phyloP scores from a whole-genome alignment of 176 grass and related monocot genomes.

The Musa acuminata region DNA sequence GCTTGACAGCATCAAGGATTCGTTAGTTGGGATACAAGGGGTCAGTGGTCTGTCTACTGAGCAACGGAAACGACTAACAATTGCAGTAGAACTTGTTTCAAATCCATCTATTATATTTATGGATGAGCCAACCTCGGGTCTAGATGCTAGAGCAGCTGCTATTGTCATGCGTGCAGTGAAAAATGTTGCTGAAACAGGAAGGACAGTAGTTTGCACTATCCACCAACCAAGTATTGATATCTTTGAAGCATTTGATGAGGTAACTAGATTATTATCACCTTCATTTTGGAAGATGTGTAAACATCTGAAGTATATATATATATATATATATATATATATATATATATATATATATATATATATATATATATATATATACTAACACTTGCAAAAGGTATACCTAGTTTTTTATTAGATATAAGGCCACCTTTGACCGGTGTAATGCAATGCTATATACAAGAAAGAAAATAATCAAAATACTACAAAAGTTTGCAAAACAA shows the following conservation, averaged over 20 bases:
- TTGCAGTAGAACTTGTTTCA: constrained; percentile 66
- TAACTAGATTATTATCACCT: constrained; percentile 5
- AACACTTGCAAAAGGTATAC: too few species aligned
- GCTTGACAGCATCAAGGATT: constrained; percentile 54
- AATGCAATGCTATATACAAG: too few species aligned
- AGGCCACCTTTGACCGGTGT: too few species aligned
- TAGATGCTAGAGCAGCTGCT: constrained; percentile 58
- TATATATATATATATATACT: too few species aligned
- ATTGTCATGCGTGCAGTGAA: constrained; percentile 69
- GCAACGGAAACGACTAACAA: constrained; percentile 59
- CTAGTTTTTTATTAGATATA: too few species aligned
- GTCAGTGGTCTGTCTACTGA: constrained; percentile 54
- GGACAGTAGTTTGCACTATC: constrained; percentile 75
- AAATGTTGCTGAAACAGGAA: constrained; percentile 61
- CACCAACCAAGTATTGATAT: constrained; percentile 72
- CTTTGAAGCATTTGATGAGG: constrained; percentile 79
- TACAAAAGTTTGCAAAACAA: too few species aligned
- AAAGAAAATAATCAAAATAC: too few species aligned
- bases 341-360: too few species aligned
- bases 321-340: too few species aligned
- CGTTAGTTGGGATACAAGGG: constrained; percentile 50
- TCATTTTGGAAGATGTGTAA: too few species aligned
- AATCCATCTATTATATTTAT: constrained; percentile 75
- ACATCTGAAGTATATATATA: too few species aligned
- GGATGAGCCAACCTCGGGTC: constrained; percentile 71